Percentiles rank a stretch among this genome's conserved stretches.
phyloP scores from a whole-genome alignment of 352 stramenopile species.

The Phytopythium mirpurense region DNA sequence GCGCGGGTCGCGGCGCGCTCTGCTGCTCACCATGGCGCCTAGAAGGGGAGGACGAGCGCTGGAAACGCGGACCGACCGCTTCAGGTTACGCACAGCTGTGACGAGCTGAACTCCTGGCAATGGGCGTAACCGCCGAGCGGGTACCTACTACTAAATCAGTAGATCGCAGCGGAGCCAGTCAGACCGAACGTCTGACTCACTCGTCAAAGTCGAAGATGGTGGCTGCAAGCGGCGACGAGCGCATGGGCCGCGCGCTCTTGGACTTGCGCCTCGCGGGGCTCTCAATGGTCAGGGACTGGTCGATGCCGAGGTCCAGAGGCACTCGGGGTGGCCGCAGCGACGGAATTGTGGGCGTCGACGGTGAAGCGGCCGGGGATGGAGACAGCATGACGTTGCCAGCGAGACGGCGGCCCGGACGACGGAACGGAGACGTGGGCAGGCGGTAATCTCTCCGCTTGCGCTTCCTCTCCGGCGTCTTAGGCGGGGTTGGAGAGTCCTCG shows the following conservation, averaged over 20 bases:
- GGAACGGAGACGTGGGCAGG: conserved; percentile 6
- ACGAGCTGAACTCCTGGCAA: no score
- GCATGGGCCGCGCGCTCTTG: neutral
- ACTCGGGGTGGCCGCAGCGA: neutral
- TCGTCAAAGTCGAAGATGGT: conserved; percentile 11
- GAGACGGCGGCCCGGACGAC: neutral
- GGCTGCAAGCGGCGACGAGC: neutral
- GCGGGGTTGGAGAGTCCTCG: neutral
- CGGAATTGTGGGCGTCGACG: neutral
- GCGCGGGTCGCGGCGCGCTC: neutral
- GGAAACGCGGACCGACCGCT: neutral
- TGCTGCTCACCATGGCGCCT: neutral
- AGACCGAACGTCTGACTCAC: no score
- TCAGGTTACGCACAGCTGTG: no score
- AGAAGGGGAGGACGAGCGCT: neutral
- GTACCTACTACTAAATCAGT: neutral
- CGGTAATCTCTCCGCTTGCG: conserved; percentile 4
- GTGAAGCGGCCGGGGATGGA: no score
- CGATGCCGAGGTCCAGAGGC: neutral
- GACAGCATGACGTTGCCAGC: no score
- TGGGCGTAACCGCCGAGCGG: no score
- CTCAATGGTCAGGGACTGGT: neutral
- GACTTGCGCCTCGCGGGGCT: conserved; percentile 5
- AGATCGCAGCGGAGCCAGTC: no score
- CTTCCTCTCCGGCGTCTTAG: conserved; percentile 2